These are phyloP conservation scores for Paramecium sonneborni DNA, from an alignment of 73 alveolate species.

Conservation along the genomic window DNA sequence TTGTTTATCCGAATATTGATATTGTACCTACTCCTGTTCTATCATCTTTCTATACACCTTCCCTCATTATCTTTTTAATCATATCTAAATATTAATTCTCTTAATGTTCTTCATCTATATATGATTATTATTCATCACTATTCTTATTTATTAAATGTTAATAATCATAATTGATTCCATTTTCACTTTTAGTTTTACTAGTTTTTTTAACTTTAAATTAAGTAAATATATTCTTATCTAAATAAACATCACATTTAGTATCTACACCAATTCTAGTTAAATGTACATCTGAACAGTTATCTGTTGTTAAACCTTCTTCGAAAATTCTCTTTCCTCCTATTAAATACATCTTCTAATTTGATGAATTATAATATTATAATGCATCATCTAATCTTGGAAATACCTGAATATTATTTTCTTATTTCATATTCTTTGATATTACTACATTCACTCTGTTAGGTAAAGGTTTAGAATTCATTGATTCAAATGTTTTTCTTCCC, in stretches of 20 bases:
- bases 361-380: conserved; percentile 58
- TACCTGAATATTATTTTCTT: not conserved
- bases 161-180: conserved; percentile 44
- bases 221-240: not conserved
- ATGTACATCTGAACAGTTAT: conserved; percentile 66
- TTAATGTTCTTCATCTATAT: not conserved
- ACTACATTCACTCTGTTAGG: conserved; percentile 80
- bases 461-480: conserved; percentile 77
- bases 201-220: not conserved
- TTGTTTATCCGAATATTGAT: conserved; percentile 86
- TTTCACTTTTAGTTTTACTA: conserved; percentile 42
- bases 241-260: conserved; percentile 48
- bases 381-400: conserved; percentile 31
- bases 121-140: not conserved
- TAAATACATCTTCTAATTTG: conserved; percentile 72
- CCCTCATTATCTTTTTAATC: conserved; percentile 75
- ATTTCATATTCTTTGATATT: conserved; percentile 60
- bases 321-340: conserved; percentile 84
- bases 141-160: not conserved
- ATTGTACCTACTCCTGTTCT: conserved; percentile 89
- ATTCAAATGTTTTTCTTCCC: conserved; percentile 93
- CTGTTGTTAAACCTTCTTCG: conserved; percentile 60
- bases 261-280: conserved; percentile 75
- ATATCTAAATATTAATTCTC: conserved; percentile 77
- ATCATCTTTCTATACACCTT: conserved; percentile 75